Conservation (phyloP, 208 protist genomes). For the Zelonia costaricensis region DNA sequence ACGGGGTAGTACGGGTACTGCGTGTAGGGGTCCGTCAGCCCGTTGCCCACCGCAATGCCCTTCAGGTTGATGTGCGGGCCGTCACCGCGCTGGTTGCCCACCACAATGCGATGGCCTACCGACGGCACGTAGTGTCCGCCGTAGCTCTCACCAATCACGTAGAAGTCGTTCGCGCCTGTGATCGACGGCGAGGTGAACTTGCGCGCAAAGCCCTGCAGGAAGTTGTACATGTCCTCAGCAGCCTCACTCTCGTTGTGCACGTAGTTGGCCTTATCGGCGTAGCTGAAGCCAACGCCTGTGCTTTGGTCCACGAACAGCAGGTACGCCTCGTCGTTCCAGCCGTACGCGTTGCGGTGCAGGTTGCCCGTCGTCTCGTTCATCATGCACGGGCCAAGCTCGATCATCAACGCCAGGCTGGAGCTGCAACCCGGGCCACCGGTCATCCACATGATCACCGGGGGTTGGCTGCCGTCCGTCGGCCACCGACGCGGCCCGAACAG, state of each 20-base stretch:
- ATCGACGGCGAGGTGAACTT: conserved; percentile 33
- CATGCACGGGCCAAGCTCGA: conserved; percentile 83
- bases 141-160: conserved; percentile 82
- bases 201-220: conserved; percentile 72
- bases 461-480: conserved; percentile 35
- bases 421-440: conserved; percentile 91
- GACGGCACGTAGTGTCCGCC: conserved; percentile 77
- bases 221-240: conserved; percentile 86
- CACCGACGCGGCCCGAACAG: conserved; percentile 63
- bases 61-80: conserved; percentile 45
- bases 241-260: conserved; percentile 70
- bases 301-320: conserved; percentile 92
- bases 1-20: conserved; percentile 75
- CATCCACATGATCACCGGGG: conserved; percentile 86
- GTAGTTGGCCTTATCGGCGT: conserved; percentile 43
- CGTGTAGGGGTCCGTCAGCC: conserved; percentile 74
- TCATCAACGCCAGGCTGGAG: conserved; percentile 55
- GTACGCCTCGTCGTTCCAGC: conserved; percentile 85
- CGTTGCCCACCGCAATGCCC: conserved; percentile 88
- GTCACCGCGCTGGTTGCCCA: conserved; percentile 40
- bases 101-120: conserved; percentile 35
- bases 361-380: conserved; percentile 48
- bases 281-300: conserved; percentile 84
- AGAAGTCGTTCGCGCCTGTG: conserved; percentile 72
- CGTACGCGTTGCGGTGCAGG: conserved; percentile 64